A percentile compares a stretch with the other conserved stretches of the same genome.
These are phyloP conservation scores for Colletotrichum trifolii DNA, from an alignment of 2,329 filamentous ascomycete species.

Conservation along the genomic window DNA sequence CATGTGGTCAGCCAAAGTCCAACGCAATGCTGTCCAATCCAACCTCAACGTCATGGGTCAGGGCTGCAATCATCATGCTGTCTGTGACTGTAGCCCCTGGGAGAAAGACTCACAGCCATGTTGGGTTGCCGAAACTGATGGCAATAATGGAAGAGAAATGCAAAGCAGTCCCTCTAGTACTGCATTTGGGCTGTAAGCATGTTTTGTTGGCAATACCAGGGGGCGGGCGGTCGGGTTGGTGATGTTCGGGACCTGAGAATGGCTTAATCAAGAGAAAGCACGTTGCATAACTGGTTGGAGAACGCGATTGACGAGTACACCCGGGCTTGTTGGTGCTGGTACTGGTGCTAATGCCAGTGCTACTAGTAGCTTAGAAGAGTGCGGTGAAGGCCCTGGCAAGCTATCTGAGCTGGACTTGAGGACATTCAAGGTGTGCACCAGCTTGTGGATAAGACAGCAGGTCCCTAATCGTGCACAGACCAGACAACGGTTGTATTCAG, in stretches of 20 bases:
- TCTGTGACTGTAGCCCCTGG: constrained; percentile 10
- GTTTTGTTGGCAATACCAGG: constrained; percentile 22
- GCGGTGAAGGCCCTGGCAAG: neutral
- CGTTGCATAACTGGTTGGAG: constrained; percentile 35
- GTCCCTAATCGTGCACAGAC: constrained; percentile 31
- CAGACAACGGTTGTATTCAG: constrained; percentile 8
- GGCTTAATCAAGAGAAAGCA: constrained; percentile 32
- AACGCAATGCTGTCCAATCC: neutral
- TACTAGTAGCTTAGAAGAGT: neutral
- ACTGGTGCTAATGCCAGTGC: constrained; percentile 2
- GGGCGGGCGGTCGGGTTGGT: constrained; percentile 22
- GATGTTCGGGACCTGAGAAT: constrained; percentile 28
- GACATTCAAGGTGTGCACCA: constrained; percentile 6
- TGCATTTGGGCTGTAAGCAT: constrained; percentile 28
- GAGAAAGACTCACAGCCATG: constrained; percentile 49
- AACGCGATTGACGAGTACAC: constrained; percentile 19
- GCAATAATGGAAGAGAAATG: constrained; percentile 13
- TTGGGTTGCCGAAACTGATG: constrained; percentile 38
- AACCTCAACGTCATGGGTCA: constrained; percentile 36
- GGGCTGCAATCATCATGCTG: neutral
- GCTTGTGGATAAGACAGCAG: constrained; percentile 1
- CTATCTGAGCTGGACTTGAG: neutral
- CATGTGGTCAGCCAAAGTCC: constrained; percentile 21
- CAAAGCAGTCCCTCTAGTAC: constrained; percentile 31
- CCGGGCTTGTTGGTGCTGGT: constrained; percentile 22